Conservation (phyloP, 2,329 filamentous ascomycete genomes). For the Lecanicillium sp. region DNA sequence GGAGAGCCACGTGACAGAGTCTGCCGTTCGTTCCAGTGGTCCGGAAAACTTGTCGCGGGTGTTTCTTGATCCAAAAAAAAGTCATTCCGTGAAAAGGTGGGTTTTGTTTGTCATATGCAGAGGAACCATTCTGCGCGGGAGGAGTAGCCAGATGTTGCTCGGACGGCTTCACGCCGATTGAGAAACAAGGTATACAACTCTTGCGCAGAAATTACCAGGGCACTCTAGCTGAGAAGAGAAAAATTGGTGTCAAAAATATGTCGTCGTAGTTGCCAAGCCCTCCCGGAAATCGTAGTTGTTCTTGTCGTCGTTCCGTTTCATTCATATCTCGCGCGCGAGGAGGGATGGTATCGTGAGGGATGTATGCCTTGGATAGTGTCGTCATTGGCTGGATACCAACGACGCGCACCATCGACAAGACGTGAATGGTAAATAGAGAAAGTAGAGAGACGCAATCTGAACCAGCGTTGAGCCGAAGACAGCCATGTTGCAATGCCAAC, state of each 20-base stretch:
- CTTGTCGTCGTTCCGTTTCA: constrained; percentile 7
- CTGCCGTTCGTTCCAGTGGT: constrained; percentile 23
- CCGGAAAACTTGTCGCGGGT: constrained; percentile 20
- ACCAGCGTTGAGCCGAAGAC: constrained; percentile 21
- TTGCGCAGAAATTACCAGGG: constrained; percentile 16
- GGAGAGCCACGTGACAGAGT: constrained; percentile 27
- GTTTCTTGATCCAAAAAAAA: constrained; percentile 21
- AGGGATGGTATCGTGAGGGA: constrained; percentile 5
- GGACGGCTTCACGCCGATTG: no score
- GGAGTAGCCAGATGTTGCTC: no score
- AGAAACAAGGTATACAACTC: constrained; percentile 15
- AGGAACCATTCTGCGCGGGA: constrained; percentile 17
- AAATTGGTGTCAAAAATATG: constrained; percentile 13
- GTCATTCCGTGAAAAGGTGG: constrained; percentile 15
- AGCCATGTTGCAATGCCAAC: constrained; percentile 18
- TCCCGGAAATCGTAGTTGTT: constrained; percentile 1
- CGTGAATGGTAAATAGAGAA: constrained; percentile 13
- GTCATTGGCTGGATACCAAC: constrained; percentile 2
- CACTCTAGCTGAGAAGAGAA: constrained; percentile 21
- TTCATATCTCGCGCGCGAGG: constrained; percentile 4
- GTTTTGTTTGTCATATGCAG: constrained; percentile 13
- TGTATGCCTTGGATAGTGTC: background rate
- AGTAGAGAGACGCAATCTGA: constrained; percentile 18
- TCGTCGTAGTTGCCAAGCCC: constrained; percentile 10
- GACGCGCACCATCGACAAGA: constrained; percentile 4